Evolutionary conservation across 495 filamentous ascomycete genomes (phyloP).

Genomic region (Amorphotheca resinae): DNA sequence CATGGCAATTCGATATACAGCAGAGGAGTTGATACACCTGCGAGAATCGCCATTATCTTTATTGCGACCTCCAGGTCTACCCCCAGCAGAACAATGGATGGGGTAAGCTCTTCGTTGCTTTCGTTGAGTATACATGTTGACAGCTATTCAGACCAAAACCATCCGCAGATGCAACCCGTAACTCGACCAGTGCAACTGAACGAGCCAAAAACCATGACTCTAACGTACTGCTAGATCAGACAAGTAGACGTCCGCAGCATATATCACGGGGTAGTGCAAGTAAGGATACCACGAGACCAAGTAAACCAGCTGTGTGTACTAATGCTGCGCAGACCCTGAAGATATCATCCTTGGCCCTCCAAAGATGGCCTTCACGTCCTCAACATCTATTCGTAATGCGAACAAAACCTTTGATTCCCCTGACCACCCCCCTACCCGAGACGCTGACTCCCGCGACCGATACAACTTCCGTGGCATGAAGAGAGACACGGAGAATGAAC

Average conservation of each 20-base stretch:
- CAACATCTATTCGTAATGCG: constrained; percentile 46
- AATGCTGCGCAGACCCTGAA: constrained; percentile 40
- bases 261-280: constrained; percentile 40
- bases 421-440: constrained; percentile 35
- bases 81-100: constrained; percentile 96
- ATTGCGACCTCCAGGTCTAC: constrained; percentile 65
- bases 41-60: constrained; percentile 68
- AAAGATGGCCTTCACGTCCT: constrained; percentile 75
- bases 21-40: constrained; percentile 65
- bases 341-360: constrained; percentile 86
- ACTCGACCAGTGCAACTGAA: constrained; percentile 23
- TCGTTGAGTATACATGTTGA: constrained; percentile 13
- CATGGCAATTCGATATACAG: constrained; percentile 55
- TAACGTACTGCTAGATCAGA: constrained; percentile 30
- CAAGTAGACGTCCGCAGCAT: constrained; percentile 39
- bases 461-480: constrained; percentile 53
- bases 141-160: constrained; percentile 16
- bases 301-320: constrained; percentile 21
- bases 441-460: constrained; percentile 39
- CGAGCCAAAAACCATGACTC: constrained; percentile 30
- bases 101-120: constrained; percentile 48
- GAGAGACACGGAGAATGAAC: constrained; percentile 51
- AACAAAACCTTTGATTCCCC: constrained; percentile 37
- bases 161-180: constrained; percentile 19
- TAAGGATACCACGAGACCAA: constrained; percentile 43